A percentile compares a stretch with the other conserved stretches of the same genome.
These are phyloP conservation scores for Torulaspora quercuum DNA, from an alignment of 805 yeast species.

Conservation along the genomic window DNA sequence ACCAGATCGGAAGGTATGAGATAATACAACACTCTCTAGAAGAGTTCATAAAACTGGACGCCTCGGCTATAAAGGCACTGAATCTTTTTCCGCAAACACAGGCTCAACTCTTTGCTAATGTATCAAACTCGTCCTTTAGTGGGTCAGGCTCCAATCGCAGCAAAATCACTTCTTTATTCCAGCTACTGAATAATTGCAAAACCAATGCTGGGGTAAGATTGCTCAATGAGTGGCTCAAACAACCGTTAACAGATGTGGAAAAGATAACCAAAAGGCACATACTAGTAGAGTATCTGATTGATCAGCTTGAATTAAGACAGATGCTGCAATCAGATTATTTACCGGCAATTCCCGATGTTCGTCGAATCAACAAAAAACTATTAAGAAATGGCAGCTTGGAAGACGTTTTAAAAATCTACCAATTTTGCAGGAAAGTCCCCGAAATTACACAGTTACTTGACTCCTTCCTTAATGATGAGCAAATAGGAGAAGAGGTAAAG, in stretches of 20 bases:
- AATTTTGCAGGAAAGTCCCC: constrained; percentile 68
- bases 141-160: constrained; percentile 24
- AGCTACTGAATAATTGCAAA: constrained; percentile 82
- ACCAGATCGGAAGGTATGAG: constrained; percentile 51
- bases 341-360: constrained; percentile 75
- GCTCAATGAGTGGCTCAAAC: constrained; percentile 92
- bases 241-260: constrained; percentile 69
- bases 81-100: constrained; percentile 68
- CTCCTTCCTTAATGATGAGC: constrained; percentile 39
- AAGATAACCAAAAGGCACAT: constrained; percentile 66
- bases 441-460: constrained; percentile 55
- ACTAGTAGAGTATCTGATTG: constrained; percentile 70
- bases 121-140: constrained; percentile 13
- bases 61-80: constrained; percentile 83
- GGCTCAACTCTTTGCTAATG: constrained; percentile 21
- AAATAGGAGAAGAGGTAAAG: constrained; percentile 21
- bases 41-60: constrained; percentile 86
- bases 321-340: constrained; percentile 64
- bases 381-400: constrained; percentile 62
- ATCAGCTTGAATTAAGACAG: constrained; percentile 64
- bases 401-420: constrained; percentile 86
- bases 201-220: constrained; percentile 85
- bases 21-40: constrained; percentile 66
- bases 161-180: constrained; percentile 64
- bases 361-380: constrained; percentile 69